Percentiles rank a stretch among this genome's conserved stretches.
Conservation (phyloP, 495 filamentous ascomycete species). For the Aspergillus egyptiacus region DNA sequence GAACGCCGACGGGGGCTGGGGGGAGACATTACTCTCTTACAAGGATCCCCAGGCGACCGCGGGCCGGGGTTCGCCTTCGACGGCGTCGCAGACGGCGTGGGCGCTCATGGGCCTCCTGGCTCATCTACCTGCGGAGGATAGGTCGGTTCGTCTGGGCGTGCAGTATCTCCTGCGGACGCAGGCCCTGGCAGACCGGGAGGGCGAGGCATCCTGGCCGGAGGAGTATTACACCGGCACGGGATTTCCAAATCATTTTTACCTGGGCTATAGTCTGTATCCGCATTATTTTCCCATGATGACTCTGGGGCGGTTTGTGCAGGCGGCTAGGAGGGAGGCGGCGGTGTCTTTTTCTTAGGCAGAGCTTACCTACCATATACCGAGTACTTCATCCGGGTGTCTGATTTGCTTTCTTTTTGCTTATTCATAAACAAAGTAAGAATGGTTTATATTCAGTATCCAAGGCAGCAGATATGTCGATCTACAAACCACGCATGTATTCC, state of each 20-base stretch:
- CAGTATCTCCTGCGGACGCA: constrained; percentile 13
- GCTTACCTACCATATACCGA: no score
- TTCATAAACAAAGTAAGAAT: no score
- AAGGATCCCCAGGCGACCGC: constrained; percentile 16
- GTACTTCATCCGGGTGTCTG: no score
- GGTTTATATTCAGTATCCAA: no score
- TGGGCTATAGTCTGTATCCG: constrained; percentile 30
- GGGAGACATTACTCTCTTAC: constrained; percentile 26
- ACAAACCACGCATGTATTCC: no score
- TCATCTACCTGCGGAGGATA: constrained; percentile 10
- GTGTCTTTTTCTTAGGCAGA: no score
- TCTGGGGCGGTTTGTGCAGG: constrained; percentile 24
- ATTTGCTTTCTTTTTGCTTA: no score
- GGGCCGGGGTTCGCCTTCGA: constrained; percentile 19
- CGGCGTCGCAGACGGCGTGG: constrained; percentile 35
- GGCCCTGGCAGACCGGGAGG: neutral
- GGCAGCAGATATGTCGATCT: no score
- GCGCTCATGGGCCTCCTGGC: constrained; percentile 26
- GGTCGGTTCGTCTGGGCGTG: constrained; percentile 19
- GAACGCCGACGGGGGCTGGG: constrained; percentile 34
- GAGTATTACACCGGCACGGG: constrained; percentile 29
- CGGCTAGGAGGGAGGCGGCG: neutral
- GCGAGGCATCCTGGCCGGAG: constrained; percentile 24
- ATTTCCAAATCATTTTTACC: constrained; percentile 33
- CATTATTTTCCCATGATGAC: constrained; percentile 41